These are phyloP conservation scores for Picea abies DNA, from an alignment of 83 land plant genomes.

Conservation along the genomic window DNA sequence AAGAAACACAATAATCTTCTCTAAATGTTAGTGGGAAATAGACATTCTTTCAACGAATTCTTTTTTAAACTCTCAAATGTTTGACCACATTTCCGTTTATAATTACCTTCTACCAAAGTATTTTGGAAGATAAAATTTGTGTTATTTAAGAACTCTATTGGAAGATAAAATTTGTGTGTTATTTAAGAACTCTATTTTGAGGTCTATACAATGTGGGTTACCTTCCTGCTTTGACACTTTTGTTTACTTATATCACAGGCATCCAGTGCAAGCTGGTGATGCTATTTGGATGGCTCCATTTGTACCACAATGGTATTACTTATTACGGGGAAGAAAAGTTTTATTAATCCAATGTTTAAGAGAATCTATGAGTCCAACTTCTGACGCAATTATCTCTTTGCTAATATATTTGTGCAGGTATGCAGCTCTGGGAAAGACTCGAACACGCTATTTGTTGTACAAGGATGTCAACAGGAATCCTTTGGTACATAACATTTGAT, in stretches of 20 bases:
- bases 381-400: background rate
- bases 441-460: conserved; percentile 70
- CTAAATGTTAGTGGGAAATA: background rate
- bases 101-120: background rate
- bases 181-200: background rate
- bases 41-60: background rate
- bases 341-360: background rate
- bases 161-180: background rate
- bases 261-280: conserved; percentile 98
- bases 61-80: background rate
- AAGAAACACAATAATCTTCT: background rate
- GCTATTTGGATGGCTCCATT: conserved; percentile 99
- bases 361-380: background rate
- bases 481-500: conserved; percentile 8
- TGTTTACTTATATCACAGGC: conserved; percentile 55
- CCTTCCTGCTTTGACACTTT: background rate
- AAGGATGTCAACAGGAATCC: conserved; percentile 84
- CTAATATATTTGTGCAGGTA: conserved; percentile 47
- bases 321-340: background rate
- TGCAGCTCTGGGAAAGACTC: conserved; percentile 74
- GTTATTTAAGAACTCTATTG: background rate
- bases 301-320: conserved; percentile 93
- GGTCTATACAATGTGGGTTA: background rate
- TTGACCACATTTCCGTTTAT: background rate
- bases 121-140: background rate